Evolutionary conservation across 2,329 filamentous ascomycete genomes (phyloP).

Genomic region (Diaporthe sp.): DNA sequence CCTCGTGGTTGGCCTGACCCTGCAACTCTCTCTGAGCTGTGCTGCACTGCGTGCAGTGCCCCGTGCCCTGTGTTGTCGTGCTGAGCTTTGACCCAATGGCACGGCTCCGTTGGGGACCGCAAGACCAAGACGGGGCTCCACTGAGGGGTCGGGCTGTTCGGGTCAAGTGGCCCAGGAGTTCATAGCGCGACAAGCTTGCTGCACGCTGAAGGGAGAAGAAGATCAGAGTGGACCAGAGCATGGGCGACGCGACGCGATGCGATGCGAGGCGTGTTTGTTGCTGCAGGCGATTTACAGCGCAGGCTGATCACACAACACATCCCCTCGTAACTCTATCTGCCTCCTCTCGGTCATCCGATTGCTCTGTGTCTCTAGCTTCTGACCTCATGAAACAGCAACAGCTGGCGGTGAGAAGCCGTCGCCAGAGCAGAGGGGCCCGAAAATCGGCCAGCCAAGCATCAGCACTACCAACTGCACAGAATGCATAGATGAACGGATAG

Average conservation of each 20-base stretch:
- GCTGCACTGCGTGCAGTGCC: slow-evolving; percentile 1
- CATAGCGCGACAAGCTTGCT: slow-evolving; percentile 28
- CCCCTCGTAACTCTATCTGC: slow-evolving; percentile 23
- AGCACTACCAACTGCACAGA: neutral
- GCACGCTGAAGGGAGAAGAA: slow-evolving; percentile 14
- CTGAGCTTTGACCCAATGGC: slow-evolving; percentile 29
- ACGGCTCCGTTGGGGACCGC: slow-evolving; percentile 9
- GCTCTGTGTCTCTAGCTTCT: neutral
- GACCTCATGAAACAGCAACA: slow-evolving; percentile 27
- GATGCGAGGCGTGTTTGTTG: slow-evolving; percentile 9
- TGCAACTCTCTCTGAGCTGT: slow-evolving; percentile 5
- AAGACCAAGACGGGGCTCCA: slow-evolving; percentile 15
- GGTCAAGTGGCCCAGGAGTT: slow-evolving; percentile 29
- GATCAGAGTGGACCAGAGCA: neutral
- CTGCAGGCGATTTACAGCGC: neutral
- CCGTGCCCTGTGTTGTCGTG: slow-evolving; percentile 26
- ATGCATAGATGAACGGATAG: neutral
- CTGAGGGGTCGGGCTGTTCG: slow-evolving; percentile 30
- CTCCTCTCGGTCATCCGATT: neutral
- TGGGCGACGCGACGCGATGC: slow-evolving; percentile 10
- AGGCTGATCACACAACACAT: slow-evolving; percentile 7
- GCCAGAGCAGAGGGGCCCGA: neutral
- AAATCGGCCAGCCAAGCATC: slow-evolving; percentile 28
- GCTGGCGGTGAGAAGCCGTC: slow-evolving; percentile 26
- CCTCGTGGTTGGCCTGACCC: slow-evolving; percentile 18